phyloP scores from a whole-genome alignment of 2,329 filamentous ascomycete genomes.

The Esteya vermicola region DNA sequence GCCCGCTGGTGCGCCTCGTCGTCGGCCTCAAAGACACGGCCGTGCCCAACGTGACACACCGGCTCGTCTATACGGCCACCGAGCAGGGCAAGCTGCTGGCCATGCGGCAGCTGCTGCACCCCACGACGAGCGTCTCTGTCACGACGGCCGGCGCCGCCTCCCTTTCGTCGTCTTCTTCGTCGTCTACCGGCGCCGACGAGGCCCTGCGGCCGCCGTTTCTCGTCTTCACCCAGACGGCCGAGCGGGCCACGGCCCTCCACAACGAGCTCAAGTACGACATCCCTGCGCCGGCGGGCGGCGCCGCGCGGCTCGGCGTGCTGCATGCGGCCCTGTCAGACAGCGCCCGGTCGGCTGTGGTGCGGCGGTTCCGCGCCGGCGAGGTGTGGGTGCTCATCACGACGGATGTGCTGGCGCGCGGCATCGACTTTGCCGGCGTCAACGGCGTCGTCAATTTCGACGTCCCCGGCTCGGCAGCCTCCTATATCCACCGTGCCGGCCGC shows the following conservation, averaged over 20 bases:
- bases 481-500: constrained; percentile 85
- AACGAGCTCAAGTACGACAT: constrained; percentile 92
- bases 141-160: constrained; percentile 17
- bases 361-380: constrained; percentile 77
- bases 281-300: constrained; percentile 71
- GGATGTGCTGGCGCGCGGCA: constrained; percentile 77
- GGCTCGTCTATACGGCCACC: constrained; percentile 78
- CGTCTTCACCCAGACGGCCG: constrained; percentile 92
- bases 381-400: constrained; percentile 97
- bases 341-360: constrained; percentile 68
- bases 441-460: constrained; percentile 97
- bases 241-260: constrained; percentile 73
- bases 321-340: constrained; percentile 74
- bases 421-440: constrained; percentile 91
- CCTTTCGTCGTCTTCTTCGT: too few relatives aligned
- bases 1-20: constrained; percentile 64
- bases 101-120: constrained; percentile 76
- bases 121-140: constrained; percentile 30
- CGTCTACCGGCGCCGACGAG: constrained; percentile 25
- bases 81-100: constrained; percentile 90
- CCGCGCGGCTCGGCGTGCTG: constrained; percentile 72
- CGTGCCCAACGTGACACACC: constrained; percentile 82
- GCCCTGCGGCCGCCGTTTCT: constrained; percentile 75
- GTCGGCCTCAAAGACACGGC: constrained; percentile 95
- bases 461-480: constrained; percentile 75